Conservation (phyloP, 345 rosid species). For the Combretum micranthum region DNA sequence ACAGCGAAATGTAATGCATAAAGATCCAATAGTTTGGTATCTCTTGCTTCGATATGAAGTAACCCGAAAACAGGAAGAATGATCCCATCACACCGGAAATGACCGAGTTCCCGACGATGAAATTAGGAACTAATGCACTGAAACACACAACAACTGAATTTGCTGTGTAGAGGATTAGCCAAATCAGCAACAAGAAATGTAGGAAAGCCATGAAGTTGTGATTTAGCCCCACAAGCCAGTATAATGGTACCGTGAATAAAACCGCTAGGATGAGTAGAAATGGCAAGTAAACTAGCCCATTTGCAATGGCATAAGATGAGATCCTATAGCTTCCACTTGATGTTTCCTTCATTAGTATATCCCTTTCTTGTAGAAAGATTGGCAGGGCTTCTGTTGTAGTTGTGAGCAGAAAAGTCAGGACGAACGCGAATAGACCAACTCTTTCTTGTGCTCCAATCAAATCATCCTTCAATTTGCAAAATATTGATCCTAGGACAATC, state of each 20-base stretch:
- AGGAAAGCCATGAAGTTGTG: slow-evolving; percentile 56
- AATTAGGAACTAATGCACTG: slow-evolving; percentile 86
- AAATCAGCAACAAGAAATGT: slow-evolving; percentile 68
- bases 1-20: slow-evolving; percentile 85
- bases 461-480: slow-evolving; percentile 53
- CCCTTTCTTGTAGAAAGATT: slow-evolving; percentile 79
- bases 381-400: slow-evolving; percentile 89
- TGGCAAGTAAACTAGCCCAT: slow-evolving; percentile 84
- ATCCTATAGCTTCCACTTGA: slow-evolving; percentile 84
- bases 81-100: slow-evolving; percentile 97
- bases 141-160: slow-evolving; percentile 93
- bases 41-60: slow-evolving; percentile 74
- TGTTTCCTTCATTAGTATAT: slow-evolving; percentile 86
- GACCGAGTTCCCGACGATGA: slow-evolving; percentile 86
- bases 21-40: slow-evolving; percentile 90
- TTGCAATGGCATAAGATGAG: slow-evolving; percentile 82
- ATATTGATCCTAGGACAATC: slow-evolving; percentile 82
- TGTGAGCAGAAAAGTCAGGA: slow-evolving; percentile 76
- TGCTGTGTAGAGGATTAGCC: slow-evolving; percentile 93
- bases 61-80: slow-evolving; percentile 89
- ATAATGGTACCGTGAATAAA: slow-evolving; percentile 63
- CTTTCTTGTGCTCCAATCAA: slow-evolving; percentile 60
- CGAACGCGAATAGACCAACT: slow-evolving; percentile 92
- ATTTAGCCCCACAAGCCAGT: slow-evolving; percentile 86
- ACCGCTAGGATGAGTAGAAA: slow-evolving; percentile 76